phyloP scores from a whole-genome alignment of 768 basidiomycete species.

The Hygrophoropsis aurantiaca region DNA sequence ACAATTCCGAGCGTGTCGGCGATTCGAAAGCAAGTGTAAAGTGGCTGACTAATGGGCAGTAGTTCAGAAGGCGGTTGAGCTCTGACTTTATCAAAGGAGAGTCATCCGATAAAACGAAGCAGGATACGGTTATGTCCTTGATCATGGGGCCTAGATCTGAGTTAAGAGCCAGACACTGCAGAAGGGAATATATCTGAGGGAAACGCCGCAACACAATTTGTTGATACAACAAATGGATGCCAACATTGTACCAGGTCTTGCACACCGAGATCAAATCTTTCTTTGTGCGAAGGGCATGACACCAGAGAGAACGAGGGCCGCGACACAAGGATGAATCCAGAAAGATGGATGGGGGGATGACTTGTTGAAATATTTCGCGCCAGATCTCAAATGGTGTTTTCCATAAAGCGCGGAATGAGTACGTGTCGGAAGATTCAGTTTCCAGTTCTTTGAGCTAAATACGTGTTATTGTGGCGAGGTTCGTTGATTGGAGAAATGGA shows the following conservation, averaged over 20 bases:
- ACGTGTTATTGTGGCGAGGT: no score
- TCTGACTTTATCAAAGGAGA: background rate
- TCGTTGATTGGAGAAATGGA: no score
- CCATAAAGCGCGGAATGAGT: background rate
- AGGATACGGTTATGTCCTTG: conserved; percentile 12
- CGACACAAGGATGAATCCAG: conserved; percentile 13
- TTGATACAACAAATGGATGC: conserved; percentile 24
- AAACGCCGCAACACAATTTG: conserved; percentile 21
- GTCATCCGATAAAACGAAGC: conserved; percentile 3
- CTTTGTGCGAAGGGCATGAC: conserved; percentile 18
- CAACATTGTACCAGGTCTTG: conserved; percentile 22
- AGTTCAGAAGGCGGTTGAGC: background rate
- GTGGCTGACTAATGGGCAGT: background rate
- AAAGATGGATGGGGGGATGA: conserved; percentile 22
- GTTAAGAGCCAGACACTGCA: conserved; percentile 14
- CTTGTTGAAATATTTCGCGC: conserved; percentile 19
- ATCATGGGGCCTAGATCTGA: conserved; percentile 8
- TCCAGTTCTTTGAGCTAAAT: background rate
- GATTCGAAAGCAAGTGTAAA: conserved; percentile 1
- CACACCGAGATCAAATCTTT: conserved; percentile 21
- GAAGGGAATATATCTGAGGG: conserved; percentile 20
- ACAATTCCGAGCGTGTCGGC: background rate
- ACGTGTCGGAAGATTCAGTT: background rate
- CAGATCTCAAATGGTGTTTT: conserved; percentile 23
- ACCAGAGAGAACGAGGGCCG: conserved; percentile 22